phyloP scores from a whole-genome alignment of 2,329 filamentous ascomycete species.

The Penicillium sp. region DNA sequence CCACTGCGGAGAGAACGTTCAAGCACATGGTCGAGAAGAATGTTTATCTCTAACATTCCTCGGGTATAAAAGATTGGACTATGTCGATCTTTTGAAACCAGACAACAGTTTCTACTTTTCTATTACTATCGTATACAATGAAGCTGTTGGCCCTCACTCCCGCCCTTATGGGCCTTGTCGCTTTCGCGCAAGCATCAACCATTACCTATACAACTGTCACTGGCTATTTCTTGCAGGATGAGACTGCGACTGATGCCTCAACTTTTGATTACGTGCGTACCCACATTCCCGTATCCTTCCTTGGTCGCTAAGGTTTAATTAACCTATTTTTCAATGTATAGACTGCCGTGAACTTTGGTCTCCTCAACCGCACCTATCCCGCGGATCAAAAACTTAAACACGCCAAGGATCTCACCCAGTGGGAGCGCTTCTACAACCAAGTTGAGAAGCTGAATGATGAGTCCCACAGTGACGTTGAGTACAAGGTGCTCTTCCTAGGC shows the following conservation, averaged over 20 bases:
- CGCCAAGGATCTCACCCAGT: slow-evolving; percentile 48
- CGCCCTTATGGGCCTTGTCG: slow-evolving; percentile 68
- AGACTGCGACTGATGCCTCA: slow-evolving; percentile 44
- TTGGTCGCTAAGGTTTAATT: background rate
- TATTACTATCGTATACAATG: slow-evolving; percentile 15
- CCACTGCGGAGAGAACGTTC: slow-evolving; percentile 3
- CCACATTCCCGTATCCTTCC: background rate
- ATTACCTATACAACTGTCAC: slow-evolving; percentile 44
- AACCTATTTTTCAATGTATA: slow-evolving; percentile 14
- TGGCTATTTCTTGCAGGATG: slow-evolving; percentile 53
- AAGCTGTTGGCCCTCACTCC: slow-evolving; percentile 72
- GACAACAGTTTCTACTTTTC: background rate
- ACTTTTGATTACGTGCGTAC: slow-evolving; percentile 49
- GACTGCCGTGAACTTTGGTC: slow-evolving; percentile 48
- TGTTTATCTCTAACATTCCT: background rate
- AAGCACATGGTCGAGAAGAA: background rate
- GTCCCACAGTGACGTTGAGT: slow-evolving; percentile 44
- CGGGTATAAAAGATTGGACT: slow-evolving; percentile 6
- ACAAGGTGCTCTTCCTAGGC: slow-evolving; percentile 59
- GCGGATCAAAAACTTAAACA: slow-evolving; percentile 32
- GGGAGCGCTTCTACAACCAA: slow-evolving; percentile 56
- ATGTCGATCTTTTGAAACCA: slow-evolving; percentile 12
- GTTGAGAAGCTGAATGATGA: slow-evolving; percentile 49
- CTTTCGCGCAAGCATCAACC: slow-evolving; percentile 61
- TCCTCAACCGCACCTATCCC: slow-evolving; percentile 50